Percentiles rank a stretch among this genome's conserved stretches.
These are phyloP conservation scores for Ogataea henricii DNA, from an alignment of 805 yeast species.

Conservation along the genomic window DNA sequence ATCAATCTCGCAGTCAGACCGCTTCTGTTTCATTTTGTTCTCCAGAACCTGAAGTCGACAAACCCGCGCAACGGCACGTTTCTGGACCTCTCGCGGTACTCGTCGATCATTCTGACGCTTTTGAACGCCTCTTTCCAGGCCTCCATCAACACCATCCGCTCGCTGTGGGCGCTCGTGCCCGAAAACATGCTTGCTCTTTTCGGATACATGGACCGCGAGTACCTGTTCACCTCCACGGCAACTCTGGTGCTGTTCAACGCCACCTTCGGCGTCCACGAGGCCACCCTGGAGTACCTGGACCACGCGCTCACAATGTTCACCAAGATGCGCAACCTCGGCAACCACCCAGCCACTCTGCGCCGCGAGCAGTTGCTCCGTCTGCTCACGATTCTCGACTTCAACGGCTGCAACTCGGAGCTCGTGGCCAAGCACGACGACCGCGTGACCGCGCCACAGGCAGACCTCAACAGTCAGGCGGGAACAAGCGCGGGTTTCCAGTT, in stretches of 20 bases:
- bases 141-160: slow-evolving; percentile 71
- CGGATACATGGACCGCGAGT: slow-evolving; percentile 87
- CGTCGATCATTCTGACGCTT: slow-evolving; percentile 65
- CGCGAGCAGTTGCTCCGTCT: slow-evolving; percentile 70
- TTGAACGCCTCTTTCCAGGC: slow-evolving; percentile 80
- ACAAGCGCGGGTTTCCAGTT: slow-evolving; percentile 17
- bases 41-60: slow-evolving; percentile 54
- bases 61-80: slow-evolving; percentile 41
- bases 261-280: slow-evolving; percentile 80
- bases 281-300: slow-evolving; percentile 68
- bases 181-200: slow-evolving; percentile 82
- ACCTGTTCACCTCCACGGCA: slow-evolving; percentile 73
- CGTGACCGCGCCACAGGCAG: slow-evolving; percentile 28
- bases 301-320: slow-evolving; percentile 71
- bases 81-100: slow-evolving; percentile 66
- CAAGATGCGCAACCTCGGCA: slow-evolving; percentile 74
- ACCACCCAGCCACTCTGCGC: slow-evolving; percentile 76
- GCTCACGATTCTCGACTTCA: slow-evolving; percentile 66
- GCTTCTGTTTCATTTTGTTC: slow-evolving; percentile 71
- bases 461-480: slow-evolving; percentile 19
- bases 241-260: slow-evolving; percentile 73
- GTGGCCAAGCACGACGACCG: slow-evolving; percentile 60
- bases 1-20: slow-evolving; percentile 79
- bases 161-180: slow-evolving; percentile 72
- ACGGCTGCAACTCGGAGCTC: slow-evolving; percentile 60